Percentiles rank a stretch among this genome's conserved stretches.
Conservation (phyloP, 1,284 basidiomycete genomes). For the Sporisorium scitamineum region DNA sequence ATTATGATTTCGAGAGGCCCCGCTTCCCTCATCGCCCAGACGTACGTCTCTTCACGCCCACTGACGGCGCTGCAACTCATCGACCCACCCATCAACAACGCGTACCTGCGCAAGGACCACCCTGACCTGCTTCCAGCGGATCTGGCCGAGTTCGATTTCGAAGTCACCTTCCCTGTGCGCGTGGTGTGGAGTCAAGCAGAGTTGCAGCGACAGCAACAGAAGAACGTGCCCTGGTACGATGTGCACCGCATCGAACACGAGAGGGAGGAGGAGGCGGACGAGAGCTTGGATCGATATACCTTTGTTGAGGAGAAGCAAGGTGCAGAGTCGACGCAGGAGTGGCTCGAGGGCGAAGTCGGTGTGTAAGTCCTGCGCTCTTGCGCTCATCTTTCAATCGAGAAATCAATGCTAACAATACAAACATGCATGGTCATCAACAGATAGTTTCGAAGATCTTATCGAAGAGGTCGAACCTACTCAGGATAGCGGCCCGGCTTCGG, state of each 20-base stretch:
- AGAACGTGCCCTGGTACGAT: conserved; percentile 58
- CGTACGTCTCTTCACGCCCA: conserved; percentile 62
- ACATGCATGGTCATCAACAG: conserved; percentile 26
- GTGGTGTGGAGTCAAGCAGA: conserved; percentile 58
- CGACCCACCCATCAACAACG: conserved; percentile 59
- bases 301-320: conserved; percentile 49
- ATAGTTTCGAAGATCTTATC: conserved; percentile 24
- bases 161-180: conserved; percentile 56
- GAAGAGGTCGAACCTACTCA: conserved; percentile 8
- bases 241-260: conserved; percentile 62
- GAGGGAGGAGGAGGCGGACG: conserved; percentile 60
- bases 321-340: conserved; percentile 39
- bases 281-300: conserved; percentile 58
- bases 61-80: conserved; percentile 60
- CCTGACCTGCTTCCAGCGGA: conserved; percentile 35
- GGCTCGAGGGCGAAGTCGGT: conserved; percentile 65
- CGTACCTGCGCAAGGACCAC: conserved; percentile 25
- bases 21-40: conserved; percentile 54
- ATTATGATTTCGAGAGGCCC: conserved; percentile 52
- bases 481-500: background rate
- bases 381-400: background rate
- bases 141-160: conserved; percentile 59
- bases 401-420: background rate
- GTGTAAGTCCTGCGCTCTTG: conserved; percentile 47
- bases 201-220: conserved; percentile 40